Conservation (phyloP, 805 yeast genomes). For the Metahyphopichia silvanorum region DNA sequence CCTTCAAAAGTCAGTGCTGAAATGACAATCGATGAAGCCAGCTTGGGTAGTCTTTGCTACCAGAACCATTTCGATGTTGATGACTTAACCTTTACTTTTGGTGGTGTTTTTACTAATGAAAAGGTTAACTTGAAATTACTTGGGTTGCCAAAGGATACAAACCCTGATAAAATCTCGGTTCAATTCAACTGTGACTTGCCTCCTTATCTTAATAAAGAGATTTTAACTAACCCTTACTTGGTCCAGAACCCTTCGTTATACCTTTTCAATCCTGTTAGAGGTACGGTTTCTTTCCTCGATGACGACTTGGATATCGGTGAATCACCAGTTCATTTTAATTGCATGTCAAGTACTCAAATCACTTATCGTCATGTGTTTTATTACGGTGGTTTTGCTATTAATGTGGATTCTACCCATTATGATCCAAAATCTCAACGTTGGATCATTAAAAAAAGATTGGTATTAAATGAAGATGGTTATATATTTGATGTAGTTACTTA, state of each 20-base stretch:
- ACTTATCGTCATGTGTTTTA: slow-evolving; percentile 56
- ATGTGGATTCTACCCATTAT: slow-evolving; percentile 19
- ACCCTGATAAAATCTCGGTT: slow-evolving; percentile 29
- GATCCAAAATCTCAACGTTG: slow-evolving; percentile 24
- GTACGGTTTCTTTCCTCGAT: slow-evolving; percentile 27
- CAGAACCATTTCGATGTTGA: slow-evolving; percentile 30
- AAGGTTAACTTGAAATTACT: slow-evolving; percentile 15
- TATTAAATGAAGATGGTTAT: slow-evolving; percentile 52
- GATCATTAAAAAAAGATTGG: slow-evolving; percentile 41
- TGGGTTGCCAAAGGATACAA: slow-evolving; percentile 31
- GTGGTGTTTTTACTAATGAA: slow-evolving; percentile 26
- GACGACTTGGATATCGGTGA: slow-evolving; percentile 25
- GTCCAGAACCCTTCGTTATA: slow-evolving; percentile 31
- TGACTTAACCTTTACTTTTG: slow-evolving; percentile 32
- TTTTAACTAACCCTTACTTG: slow-evolving; percentile 39
- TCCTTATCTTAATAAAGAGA: slow-evolving; percentile 34
- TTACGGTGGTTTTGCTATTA: slow-evolving; percentile 65
- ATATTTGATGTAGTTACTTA: slow-evolving; percentile 52
- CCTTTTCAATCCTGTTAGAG: slow-evolving; percentile 28
- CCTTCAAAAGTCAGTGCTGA: background rate
- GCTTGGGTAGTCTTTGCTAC: slow-evolving; percentile 15
- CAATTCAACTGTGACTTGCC: slow-evolving; percentile 37
- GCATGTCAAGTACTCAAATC: slow-evolving; percentile 46
- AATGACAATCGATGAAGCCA: background rate
- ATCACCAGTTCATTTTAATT: slow-evolving; percentile 51